A percentile compares a stretch with the other conserved stretches of the same genome.
Conservation (phyloP, 75 land plant genomes). For the Cupressus sempervirens region DNA sequence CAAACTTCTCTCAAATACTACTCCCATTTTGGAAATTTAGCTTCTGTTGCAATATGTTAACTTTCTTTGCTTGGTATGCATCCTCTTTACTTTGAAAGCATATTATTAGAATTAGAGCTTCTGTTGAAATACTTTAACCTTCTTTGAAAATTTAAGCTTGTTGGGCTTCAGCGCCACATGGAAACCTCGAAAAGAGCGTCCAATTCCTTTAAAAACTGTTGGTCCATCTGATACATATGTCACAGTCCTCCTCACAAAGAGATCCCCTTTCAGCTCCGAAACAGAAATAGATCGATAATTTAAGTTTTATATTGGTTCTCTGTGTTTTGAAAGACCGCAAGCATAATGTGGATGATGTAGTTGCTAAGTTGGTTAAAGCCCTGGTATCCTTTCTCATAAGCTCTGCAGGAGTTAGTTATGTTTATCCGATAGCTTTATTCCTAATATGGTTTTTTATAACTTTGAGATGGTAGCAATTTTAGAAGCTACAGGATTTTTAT, state of each 20-base stretch:
- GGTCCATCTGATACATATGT: slow-evolving; percentile 13
- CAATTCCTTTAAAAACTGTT: slow-evolving; percentile 9
- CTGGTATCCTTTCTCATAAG: slow-evolving; percentile 54
- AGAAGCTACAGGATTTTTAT: background rate
- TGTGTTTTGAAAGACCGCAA: slow-evolving; percentile 96
- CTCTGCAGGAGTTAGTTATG: background rate
- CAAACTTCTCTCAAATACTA: no score
- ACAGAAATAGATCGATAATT: slow-evolving; percentile 49
- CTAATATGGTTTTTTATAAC: background rate
- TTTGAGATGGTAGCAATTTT: background rate
- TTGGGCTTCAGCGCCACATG: slow-evolving; percentile 18
- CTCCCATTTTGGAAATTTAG: no score
- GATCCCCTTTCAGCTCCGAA: slow-evolving; percentile 16
- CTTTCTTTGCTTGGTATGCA: no score
- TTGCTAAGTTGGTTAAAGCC: slow-evolving; percentile 65
- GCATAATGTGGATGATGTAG: slow-evolving; percentile 65
- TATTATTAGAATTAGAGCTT: no score
- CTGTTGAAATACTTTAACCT: no score
- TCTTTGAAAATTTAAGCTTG: slow-evolving; percentile 10
- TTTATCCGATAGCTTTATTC: background rate
- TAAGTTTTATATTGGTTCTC: slow-evolving; percentile 42
- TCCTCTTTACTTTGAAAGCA: no score
- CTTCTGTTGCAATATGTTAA: no score
- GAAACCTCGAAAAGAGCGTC: slow-evolving; percentile 13
- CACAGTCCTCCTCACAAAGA: slow-evolving; percentile 22